Conservation (phyloP, 164 flowering plant species). For the Brasenia schreberi region DNA sequence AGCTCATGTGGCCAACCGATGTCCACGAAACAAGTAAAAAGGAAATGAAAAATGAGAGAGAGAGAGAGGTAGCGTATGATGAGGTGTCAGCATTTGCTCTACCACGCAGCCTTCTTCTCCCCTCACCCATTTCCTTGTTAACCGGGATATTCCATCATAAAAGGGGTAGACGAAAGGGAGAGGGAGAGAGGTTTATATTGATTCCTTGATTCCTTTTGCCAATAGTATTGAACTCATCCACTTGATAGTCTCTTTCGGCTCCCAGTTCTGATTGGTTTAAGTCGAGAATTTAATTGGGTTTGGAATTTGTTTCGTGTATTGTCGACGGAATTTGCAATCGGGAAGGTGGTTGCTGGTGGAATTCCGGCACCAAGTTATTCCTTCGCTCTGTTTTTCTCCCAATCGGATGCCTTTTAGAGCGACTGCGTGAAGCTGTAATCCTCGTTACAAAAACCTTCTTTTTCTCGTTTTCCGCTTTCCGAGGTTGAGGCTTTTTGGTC, state of each 20-base stretch:
- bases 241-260: not conserved
- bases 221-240: not conserved
- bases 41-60: no score
- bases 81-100: no score
- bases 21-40: no score
- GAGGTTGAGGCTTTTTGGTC: not conserved
- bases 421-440: not conserved
- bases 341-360: not conserved
- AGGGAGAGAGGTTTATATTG: not conserved
- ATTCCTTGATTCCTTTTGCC: not conserved
- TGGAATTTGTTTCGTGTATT: not conserved
- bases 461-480: not conserved
- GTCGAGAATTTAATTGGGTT: not conserved
- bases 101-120: no score
- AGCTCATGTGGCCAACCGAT: no score
- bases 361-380: not conserved
- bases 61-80: no score
- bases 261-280: not conserved
- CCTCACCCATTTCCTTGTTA: no score
- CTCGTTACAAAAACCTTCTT: not conserved
- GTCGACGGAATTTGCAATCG: not conserved
- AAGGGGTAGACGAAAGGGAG: not conserved
- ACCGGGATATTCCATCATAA: no score
- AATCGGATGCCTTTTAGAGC: not conserved
- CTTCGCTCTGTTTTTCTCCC: not conserved